phyloP scores from a whole-genome alignment of 2,329 filamentous ascomycete genomes.

The Aspergillus costaricaensis region DNA sequence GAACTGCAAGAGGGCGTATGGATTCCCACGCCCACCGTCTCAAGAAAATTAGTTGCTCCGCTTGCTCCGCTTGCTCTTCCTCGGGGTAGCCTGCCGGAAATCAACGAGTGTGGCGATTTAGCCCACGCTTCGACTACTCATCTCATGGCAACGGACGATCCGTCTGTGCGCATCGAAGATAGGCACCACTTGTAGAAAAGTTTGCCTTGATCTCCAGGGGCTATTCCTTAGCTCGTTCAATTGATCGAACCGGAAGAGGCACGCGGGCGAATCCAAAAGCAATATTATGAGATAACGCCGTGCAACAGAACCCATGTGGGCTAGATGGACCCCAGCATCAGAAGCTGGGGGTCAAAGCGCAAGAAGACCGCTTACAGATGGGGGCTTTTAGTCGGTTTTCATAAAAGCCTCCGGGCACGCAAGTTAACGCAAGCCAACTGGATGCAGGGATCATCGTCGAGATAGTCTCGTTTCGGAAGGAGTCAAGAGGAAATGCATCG shows the following conservation, averaged over 20 bases:
- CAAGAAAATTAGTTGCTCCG: neutral
- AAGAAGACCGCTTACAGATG: neutral
- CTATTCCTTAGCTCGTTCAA: neutral
- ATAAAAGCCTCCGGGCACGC: neutral
- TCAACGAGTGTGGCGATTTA: neutral
- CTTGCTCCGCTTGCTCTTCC: neutral
- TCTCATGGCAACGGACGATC: neutral
- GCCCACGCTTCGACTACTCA: neutral
- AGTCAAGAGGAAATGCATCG: neutral
- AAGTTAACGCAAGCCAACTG: neutral
- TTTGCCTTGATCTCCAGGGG: neutral
- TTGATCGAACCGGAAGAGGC: neutral
- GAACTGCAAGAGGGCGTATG: neutral
- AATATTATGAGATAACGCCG: neutral
- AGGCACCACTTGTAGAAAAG: neutral
- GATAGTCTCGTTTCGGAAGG: neutral
- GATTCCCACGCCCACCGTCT: neutral
- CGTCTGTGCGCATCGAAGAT: neutral
- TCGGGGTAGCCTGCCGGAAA: neutral
- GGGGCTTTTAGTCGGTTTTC: neutral
- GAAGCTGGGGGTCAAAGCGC: conserved; percentile 4
- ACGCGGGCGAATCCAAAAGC: neutral
- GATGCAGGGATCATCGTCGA: conserved; percentile 4
- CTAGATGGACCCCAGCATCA: neutral
- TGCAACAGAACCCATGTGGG: neutral